Evolutionary conservation across 768 basidiomycete species (phyloP), one percentile per base, ranked within the genome.

Genomic region (Termitomyces sp.): DNA sequence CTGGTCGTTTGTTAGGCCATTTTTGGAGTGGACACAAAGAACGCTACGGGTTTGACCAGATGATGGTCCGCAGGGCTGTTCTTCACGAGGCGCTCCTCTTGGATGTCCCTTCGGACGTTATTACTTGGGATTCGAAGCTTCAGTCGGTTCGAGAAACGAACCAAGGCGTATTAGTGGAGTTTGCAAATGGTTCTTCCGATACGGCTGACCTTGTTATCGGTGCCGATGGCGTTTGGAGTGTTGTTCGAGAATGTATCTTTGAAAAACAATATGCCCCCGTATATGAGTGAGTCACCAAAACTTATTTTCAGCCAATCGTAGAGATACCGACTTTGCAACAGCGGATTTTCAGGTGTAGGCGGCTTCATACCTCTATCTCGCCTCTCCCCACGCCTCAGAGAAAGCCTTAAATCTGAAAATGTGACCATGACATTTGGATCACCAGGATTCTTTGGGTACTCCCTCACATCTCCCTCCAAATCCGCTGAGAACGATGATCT

Each of bases 391-490:
- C 17, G 42, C 0, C 58, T 76, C 15, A 69, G 65, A 46, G 58
- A 68, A 3, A 64, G 66, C 28, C 54, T 76, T 3, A 48, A 60
- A 26, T 57, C 51, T 1, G 68, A 75, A 42, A 66, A 67, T 1
- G 68, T 73, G 40, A 67, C 66, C 0, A 74, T 76, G 70, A 72
- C 72, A 8, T 75, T 76, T 38, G 73, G 75, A 14, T 56, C 65
- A 3, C 64, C 65, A 35, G 73, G 75, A 0, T 75, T 75, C 62
- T 73, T 76, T 40, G 74, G 72, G 8, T 75, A 73, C 59, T 66
- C 72, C 0, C 54, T 69, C 35, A 57, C 61, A 19, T 57, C 66
- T 9, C 63, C 65, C 6, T 38, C 53, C 45, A 57, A 58, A 9
- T 48, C 47, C 19, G 26, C 44, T 12, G 57, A 57, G 6, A 45